These are phyloP conservation scores for Neurospora pannonica DNA, from an alignment of 495 filamentous ascomycete species.

Conservation along the genomic window DNA sequence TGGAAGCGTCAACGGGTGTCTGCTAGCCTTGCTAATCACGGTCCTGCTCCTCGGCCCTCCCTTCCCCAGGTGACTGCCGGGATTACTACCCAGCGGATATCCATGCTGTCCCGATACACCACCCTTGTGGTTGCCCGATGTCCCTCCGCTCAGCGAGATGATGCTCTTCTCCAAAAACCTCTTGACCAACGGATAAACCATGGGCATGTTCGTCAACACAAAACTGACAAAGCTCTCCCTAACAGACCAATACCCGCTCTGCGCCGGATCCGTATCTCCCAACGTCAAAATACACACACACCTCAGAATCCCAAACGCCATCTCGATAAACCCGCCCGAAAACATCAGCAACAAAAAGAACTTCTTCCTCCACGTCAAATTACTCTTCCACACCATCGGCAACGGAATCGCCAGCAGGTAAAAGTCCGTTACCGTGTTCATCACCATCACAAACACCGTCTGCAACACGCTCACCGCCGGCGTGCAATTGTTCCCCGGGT, in stretches of 20 bases:
- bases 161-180: background rate
- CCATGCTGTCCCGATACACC: background rate
- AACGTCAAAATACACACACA: constrained; percentile 37
- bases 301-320: constrained; percentile 36
- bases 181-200: constrained; percentile 39
- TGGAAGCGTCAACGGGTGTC: constrained; percentile 32
- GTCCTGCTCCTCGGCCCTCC: background rate
- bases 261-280: constrained; percentile 3
- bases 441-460: constrained; percentile 35
- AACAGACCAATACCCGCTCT: constrained; percentile 38
- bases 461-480: constrained; percentile 37
- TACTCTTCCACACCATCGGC: constrained; percentile 43
- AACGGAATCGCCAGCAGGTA: constrained; percentile 46
- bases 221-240: constrained; percentile 45
- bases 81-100: background rate
- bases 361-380: constrained; percentile 36
- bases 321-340: constrained; percentile 41
- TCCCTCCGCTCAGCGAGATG: background rate
- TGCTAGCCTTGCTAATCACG: constrained; percentile 10
- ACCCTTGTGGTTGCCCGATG: background rate
- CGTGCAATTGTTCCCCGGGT: constrained; percentile 46
- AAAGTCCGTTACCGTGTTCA: constrained; percentile 43
- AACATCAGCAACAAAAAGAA: constrained; percentile 39
- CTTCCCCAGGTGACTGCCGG: background rate
- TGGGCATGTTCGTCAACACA: constrained; percentile 43